Conservation (phyloP, 73 alveolate species). For the Paramecium biaurelia region DNA sequence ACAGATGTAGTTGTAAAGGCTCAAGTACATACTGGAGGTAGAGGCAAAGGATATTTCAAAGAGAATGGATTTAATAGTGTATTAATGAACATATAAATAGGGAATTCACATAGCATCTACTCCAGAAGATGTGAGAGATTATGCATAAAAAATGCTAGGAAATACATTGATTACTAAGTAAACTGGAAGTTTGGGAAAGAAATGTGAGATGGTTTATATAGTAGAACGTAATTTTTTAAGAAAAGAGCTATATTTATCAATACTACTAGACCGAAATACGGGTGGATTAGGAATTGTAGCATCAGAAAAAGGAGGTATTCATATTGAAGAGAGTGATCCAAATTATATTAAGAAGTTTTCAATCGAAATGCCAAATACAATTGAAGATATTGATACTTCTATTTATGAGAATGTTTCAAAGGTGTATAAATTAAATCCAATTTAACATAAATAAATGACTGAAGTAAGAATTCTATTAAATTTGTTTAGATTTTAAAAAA, state of each 20-base stretch:
- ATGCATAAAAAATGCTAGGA: conserved; percentile 75
- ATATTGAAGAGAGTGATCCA: conserved; percentile 80
- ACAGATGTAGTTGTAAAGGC: conserved; percentile 71
- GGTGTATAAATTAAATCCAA: neutral
- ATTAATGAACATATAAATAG: neutral
- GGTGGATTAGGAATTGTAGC: conserved; percentile 73
- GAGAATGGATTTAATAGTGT: conserved; percentile 75
- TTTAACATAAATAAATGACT: neutral
- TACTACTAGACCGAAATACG: conserved; percentile 66
- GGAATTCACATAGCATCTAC: conserved; percentile 72
- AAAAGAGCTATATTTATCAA: conserved; percentile 68
- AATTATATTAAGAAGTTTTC: conserved; percentile 68
- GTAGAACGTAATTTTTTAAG: conserved; percentile 65
- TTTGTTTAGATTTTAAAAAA: conserved; percentile 25
- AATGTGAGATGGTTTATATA: conserved; percentile 71
- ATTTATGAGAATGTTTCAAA: neutral
- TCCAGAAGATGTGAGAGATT: conserved; percentile 71
- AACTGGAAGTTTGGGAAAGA: conserved; percentile 87
- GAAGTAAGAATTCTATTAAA: neutral
- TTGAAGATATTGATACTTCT: neutral
- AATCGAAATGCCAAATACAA: conserved; percentile 21
- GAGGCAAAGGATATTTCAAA: conserved; percentile 78
- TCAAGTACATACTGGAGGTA: conserved; percentile 79
- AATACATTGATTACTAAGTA: conserved; percentile 80
- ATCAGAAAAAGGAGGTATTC: conserved; percentile 82